Percentiles rank a stretch among this genome's conserved stretches.
phyloP scores from a whole-genome alignment of 2,329 filamentous ascomycete genomes.

The Colletotrichum camelliae region DNA sequence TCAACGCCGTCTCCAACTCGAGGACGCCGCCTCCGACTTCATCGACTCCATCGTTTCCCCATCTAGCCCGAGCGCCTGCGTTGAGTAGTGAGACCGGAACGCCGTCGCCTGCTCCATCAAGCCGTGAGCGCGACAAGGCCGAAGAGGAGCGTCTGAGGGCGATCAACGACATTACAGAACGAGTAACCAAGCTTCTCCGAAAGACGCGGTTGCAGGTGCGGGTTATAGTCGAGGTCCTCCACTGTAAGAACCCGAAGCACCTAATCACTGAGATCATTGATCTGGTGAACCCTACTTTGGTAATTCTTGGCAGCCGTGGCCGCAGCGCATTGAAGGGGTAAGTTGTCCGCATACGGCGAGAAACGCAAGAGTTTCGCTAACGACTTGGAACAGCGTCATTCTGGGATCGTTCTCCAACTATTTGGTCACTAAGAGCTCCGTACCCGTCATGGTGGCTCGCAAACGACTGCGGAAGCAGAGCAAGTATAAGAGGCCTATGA shows the following conservation, averaged over 20 bases:
- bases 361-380: conserved; percentile 31
- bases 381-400: conserved; percentile 70
- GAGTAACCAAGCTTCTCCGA: conserved; percentile 82
- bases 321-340: conserved; percentile 93
- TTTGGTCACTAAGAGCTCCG: conserved; percentile 93
- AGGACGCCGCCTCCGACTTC: conserved; percentile 34
- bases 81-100: conserved; percentile 37
- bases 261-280: conserved; percentile 98
- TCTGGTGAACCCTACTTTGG: conserved; percentile 85
- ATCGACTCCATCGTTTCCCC: conserved; percentile 33
- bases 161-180: conserved; percentile 82
- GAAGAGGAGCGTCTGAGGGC: conserved; percentile 84
- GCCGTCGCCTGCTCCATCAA: conserved; percentile 54
- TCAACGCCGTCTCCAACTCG: conserved; percentile 64
- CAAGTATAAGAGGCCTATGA: conserved; percentile 76
- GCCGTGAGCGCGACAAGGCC: conserved; percentile 58
- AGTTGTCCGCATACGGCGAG: conserved; percentile 35
- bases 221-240: conserved; percentile 93
- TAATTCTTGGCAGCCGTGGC: conserved; percentile 90
- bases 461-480: conserved; percentile 88
- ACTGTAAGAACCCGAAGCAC: conserved; percentile 97
- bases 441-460: conserved; percentile 96
- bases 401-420: conserved; percentile 98
- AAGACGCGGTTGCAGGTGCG: conserved; percentile 93
- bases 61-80: conserved; percentile 36